Percentiles rank a stretch among this genome's conserved stretches.
These are phyloP conservation scores for Dunaliella primolecta DNA, from an alignment of 139 green algal species.

Conservation along the genomic window DNA sequence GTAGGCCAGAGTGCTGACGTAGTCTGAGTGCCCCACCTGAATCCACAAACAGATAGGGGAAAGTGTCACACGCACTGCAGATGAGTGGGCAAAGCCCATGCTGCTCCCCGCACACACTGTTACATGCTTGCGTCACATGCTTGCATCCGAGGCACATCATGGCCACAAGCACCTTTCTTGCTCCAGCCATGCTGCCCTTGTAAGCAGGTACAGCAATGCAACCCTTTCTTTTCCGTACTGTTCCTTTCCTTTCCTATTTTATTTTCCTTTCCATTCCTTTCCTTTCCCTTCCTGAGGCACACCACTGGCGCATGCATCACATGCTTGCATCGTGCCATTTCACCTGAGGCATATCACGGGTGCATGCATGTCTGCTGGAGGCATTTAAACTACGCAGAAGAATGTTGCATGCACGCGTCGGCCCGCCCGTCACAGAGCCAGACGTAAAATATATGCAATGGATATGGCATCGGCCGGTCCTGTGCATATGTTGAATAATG, in stretches of 20 bases:
- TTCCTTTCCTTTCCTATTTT: not conserved
- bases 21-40: slow-evolving; percentile 80
- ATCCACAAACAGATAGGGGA: not conserved
- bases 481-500: too few relatives aligned
- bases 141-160: not conserved
- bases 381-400: too few relatives aligned
- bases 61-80: not conserved
- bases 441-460: too few relatives aligned
- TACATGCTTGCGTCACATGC: not conserved
- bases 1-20: slow-evolving; percentile 71
- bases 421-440: too few relatives aligned
- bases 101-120: not conserved
- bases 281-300: not conserved
- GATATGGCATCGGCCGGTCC: too few relatives aligned
- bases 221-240: not conserved
- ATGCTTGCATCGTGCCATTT: too few relatives aligned
- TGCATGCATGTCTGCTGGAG: too few relatives aligned
- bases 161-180: too few relatives aligned
- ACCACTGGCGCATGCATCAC: not conserved
- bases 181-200: too few relatives aligned
- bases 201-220: not conserved
- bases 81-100: too few relatives aligned
- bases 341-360: too few relatives aligned
- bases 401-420: too few relatives aligned
- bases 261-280: not conserved